Percentiles rank a stretch among this genome's conserved stretches.
phyloP scores from a whole-genome alignment of 768 basidiomycete species.

The Pisolithus microcarpus region DNA sequence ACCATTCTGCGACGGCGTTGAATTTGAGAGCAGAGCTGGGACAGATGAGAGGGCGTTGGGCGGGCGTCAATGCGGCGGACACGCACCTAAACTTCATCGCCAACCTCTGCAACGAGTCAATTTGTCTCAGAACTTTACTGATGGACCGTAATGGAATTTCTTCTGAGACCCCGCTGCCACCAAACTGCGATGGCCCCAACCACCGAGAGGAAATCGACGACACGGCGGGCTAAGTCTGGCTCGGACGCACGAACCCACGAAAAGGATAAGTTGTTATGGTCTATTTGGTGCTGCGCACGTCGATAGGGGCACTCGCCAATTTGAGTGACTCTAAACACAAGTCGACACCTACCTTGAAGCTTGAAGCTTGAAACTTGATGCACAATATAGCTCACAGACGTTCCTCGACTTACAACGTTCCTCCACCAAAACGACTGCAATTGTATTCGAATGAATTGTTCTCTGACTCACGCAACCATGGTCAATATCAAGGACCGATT shows the following conservation, averaged over 20 bases:
- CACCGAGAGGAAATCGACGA: not conserved
- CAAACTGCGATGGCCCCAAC: not conserved
- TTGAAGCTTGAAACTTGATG: too few species aligned
- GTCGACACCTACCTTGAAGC: too few species aligned
- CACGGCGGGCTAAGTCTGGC: too few species aligned
- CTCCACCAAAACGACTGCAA: not conserved
- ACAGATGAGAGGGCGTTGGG: not conserved
- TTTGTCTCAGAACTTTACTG: not conserved
- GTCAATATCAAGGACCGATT: constrained; percentile 32
- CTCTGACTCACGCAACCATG: constrained; percentile 39
- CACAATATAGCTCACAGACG: too few species aligned
- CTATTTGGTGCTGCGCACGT: too few species aligned
- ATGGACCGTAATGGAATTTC: constrained; percentile 20
- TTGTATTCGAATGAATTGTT: constrained; percentile 24
- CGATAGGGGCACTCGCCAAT: too few species aligned
- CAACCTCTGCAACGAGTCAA: constrained; percentile 1
- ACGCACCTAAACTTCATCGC: constrained; percentile 33
- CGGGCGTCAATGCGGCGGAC: not conserved
- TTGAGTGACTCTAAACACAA: too few species aligned
- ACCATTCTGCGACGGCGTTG: constrained; percentile 88
- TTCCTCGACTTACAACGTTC: constrained; percentile 18
- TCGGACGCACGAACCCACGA: too few species aligned
- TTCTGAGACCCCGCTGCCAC: constrained; percentile 6
- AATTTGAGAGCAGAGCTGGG: constrained; percentile 78
- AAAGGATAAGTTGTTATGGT: too few species aligned